These are phyloP conservation scores for Lolium perenne DNA, from an alignment of 176 grass and related monocot genomes.

Conservation along the genomic window DNA sequence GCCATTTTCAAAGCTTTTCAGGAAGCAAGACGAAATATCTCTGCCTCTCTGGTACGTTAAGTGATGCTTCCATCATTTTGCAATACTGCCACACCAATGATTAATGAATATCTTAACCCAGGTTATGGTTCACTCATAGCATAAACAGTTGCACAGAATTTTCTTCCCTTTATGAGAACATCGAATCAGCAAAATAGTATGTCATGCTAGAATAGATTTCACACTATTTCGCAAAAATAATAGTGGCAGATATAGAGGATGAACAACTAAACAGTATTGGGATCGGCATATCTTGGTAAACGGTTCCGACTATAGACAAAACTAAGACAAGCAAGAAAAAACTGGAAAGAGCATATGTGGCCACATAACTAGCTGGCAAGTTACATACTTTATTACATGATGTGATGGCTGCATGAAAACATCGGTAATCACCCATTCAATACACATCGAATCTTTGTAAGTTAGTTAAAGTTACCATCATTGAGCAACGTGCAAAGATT, in stretches of 20 bases:
- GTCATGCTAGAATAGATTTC: slow-evolving; percentile 16
- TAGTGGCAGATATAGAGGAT: not conserved
- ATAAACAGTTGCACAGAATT: not conserved
- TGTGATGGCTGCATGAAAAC: not conserved
- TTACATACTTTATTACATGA: not conserved
- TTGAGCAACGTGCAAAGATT: slow-evolving; percentile 96
- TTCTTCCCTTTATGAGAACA: not conserved
- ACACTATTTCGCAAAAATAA: not conserved
- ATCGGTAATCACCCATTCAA: not conserved
- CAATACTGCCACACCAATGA: not conserved
- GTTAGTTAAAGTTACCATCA: slow-evolving; percentile 65
- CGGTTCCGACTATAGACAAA: not conserved
- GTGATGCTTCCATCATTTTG: not conserved
- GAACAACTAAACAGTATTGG: not conserved
- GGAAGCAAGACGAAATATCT: not conserved
- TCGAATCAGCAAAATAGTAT: slow-evolving; percentile 12
- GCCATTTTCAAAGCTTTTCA: too few relatives aligned
- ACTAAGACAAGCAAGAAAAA: not conserved
- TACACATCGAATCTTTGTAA: not conserved
- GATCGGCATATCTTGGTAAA: not conserved
- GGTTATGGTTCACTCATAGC: slow-evolving; percentile 2
- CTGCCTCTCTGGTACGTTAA: not conserved
- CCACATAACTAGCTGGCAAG: too few relatives aligned
- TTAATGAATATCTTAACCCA: not conserved
- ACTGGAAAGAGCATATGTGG: not conserved